Evolutionary conservation across 345 rosid species (phyloP), one percentile per base, ranked within the genome.

Genomic region (Melastoma malabathricum): DNA sequence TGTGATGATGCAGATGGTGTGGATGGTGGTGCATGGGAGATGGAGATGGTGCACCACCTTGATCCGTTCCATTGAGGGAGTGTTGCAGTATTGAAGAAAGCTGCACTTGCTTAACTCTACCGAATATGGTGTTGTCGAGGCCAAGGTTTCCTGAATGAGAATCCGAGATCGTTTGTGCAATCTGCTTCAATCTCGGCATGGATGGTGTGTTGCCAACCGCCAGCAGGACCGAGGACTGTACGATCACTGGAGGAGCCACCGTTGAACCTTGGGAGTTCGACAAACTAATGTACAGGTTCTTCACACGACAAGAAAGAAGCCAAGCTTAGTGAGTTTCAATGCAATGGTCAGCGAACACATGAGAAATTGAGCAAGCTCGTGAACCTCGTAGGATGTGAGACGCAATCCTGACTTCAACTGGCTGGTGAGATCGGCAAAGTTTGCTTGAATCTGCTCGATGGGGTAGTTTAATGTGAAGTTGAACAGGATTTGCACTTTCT

Each of bases 381-480:
- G 55, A 67, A 87, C 96, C 96, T 87, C 94, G 56, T 80, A 71
- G 5, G 79, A 60, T n/a, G 87, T 60, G 23, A 87, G 74, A 71
- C 61, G 76, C 54, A 87, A 63, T 62, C 96, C 96, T 29, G 72
- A 65, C 68, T 72, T 84, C 63, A 87, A 75, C 77, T 87, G 94
- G 63, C 80, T 78, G 15, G 63, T 62, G 52, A 87, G 71, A 59
- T 79, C 82, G 18, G 70, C 60, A 62, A 87, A 87, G 72, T 76
- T 77, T 54, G 49, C 56, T 64, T 71, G 83, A 57, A 81, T 64
- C 67, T 83, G 75, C 70, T 66, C 58, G 44, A 87, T 79, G 15
- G 94, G 84, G 54, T 72, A 77, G 68, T 79, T 84, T 56, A 87
- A 67, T 51, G 96, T 87, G 68, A 87, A 87, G 87, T 81, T 87